Evolutionary conservation across 495 filamentous ascomycete genomes (phyloP).

Genomic region (Penicillium egyptiacum): DNA sequence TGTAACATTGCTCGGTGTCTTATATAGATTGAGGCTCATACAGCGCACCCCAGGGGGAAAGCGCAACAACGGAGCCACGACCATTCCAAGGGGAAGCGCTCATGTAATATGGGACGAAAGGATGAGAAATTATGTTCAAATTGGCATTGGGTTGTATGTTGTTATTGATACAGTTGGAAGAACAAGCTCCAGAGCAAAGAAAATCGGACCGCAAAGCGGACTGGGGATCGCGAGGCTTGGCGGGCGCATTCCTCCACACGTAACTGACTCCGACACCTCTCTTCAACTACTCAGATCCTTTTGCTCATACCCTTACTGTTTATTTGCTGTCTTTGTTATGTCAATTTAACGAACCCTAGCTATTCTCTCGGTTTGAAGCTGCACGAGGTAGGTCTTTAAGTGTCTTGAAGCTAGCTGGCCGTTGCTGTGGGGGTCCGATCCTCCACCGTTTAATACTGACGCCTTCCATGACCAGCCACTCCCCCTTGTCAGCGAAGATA

Average conservation of each 20-base stretch:
- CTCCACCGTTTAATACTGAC: constrained; percentile 29
- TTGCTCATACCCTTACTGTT: constrained; percentile 4
- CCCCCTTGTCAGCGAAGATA: constrained; percentile 24
- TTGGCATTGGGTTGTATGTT: constrained; percentile 13
- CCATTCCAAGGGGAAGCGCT: constrained; percentile 30
- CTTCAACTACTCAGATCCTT: not conserved
- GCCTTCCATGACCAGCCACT: constrained; percentile 28
- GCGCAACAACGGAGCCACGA: constrained; percentile 39
- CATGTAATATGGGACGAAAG: constrained; percentile 12
- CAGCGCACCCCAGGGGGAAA: constrained; percentile 32
- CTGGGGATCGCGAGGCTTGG: constrained; percentile 24
- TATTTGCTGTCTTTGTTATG: constrained; percentile 13
- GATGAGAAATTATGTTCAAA: constrained; percentile 12
- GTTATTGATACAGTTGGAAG: constrained; percentile 2
- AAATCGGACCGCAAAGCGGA: constrained; percentile 15
- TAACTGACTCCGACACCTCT: constrained; percentile 17
- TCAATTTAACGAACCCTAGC: constrained; percentile 7
- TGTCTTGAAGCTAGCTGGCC: constrained; percentile 20
- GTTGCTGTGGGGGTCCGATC: constrained; percentile 27
- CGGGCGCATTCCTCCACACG: constrained; percentile 22
- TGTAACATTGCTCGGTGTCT: constrained; percentile 9
- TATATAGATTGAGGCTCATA: constrained; percentile 25
- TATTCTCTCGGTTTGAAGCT: constrained; percentile 6
- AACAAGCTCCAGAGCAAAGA: constrained; percentile 10
- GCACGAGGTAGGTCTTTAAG: constrained; percentile 17